Base-by-base conservation (phyloP, 768 basidiomycete species). In the Collybia sp. region DNA sequence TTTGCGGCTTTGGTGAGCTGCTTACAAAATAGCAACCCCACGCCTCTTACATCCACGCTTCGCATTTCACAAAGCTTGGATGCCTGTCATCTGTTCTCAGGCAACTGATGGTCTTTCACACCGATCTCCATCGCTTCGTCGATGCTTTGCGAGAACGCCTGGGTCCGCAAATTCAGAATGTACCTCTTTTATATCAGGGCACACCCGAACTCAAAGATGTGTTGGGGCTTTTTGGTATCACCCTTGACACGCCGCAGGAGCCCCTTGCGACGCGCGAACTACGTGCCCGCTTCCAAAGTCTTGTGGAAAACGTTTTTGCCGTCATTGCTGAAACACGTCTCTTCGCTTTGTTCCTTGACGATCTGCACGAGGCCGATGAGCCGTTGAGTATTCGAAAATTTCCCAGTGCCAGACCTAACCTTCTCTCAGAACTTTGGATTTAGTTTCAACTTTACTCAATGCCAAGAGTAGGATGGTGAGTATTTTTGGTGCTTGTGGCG, bases 31-130 rank as follows among this genome's bases (percentile, higher is more conserved):
- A 12, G 33, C 19, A 33, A 41, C n/a, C 25, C 40, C 19, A 8
- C 18, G 19, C 34, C 44, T 6, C 15, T 34, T 40, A 48, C 44
- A 54, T 5, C n/a, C n/a, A n/a, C n/a, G n/a, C n/a, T n/a, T n/a
- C n/a, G n/a, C n/a, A n/a, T 56, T 42, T 36, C 42, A 25, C 34
- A 13, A 49, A 85, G 83, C 68, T 87, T 30, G 71, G 77, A 5
- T 85, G 83, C 53, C 64, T 88, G 5, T 85, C 85, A 3, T 79
- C 83, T 11, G 82, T 86, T 36, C 69, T 88, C 20, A 73, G 85
- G 6, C 86, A 88, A 56, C 66, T 88, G 32, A 85, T 84, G 77
- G 81, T 82, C 33, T 87, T 83, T 51, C 79, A 80, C 50, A 81
- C 79, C 12, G 85, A 87, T 52, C 67, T 85, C 1, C 76, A 83